Evolutionary conservation across 2,329 filamentous ascomycete genomes (phyloP), one percentile per base, ranked within the genome.

Genomic region (Aspergillus chevalieri): DNA sequence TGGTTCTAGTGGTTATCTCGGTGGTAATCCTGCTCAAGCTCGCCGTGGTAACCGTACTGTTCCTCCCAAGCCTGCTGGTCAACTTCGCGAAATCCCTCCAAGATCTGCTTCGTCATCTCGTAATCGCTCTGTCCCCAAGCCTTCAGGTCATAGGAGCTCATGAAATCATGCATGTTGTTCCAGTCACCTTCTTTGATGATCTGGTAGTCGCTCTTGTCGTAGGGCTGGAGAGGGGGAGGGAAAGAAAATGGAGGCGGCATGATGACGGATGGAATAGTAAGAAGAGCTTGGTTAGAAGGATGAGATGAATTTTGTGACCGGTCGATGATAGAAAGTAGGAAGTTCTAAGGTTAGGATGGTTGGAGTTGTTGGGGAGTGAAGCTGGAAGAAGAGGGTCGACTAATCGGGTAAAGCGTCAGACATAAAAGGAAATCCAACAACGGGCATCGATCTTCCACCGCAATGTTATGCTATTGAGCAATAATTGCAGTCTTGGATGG

Each of bases 151-250:
- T 51, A 45, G 8, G 30, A 47, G 6, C 48, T n/a, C 48, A 50
- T 51, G 19, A 55, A 51, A 2, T 52, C 17, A 15, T 47, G 21
- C 38, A 52, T 30, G 36, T 39, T 41, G n/a, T 45, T 19, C 34
- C 42, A 52, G 10, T 47, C 52, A 12, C 24, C 17, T 19, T 57
- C 50, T 43, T 47, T 48, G 21, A 50, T 10, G 26, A 39, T 21
- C 14, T 43, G 26, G 28, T 43, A 22, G 5, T 47, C 26, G 39
- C 43, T 50, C 30, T 45, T 48, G n/a, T 52, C 34, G 14, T 49
- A 33, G 22, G 46, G 47, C 7, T 36, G 33, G 17, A 44, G 26
- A 12, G 26, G 3, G 33, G 33, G 14, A 6, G 5, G 33, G 33
- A 14, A 3, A 7, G 21, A 6, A 6, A 22, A 22, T 6, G 34